These are phyloP conservation scores for Coemansia sp. DNA, from an alignment of 192 early-diverging fungal genomes.

Conservation along the genomic window DNA sequence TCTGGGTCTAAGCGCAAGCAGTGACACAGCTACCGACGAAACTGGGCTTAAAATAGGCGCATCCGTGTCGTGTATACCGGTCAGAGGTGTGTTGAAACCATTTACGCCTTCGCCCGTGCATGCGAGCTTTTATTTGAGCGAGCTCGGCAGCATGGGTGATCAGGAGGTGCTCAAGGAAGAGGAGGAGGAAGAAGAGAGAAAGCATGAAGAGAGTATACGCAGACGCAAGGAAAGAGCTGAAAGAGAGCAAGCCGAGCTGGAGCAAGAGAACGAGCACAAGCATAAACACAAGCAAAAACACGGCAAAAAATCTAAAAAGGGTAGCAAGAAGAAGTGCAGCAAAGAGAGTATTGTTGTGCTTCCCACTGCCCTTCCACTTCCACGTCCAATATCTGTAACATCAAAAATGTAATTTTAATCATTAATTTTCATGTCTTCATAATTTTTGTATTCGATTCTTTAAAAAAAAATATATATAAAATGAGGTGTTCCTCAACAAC, in stretches of 20 bases:
- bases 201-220: background rate
- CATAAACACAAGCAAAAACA: constrained; percentile 6
- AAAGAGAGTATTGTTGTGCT: constrained; percentile 12
- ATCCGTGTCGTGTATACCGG: background rate
- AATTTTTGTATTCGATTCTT: too few species aligned
- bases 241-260: background rate
- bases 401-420: constrained; percentile 48
- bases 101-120: constrained; percentile 41
- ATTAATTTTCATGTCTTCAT: too few species aligned
- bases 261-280: background rate
- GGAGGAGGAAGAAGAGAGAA: constrained; percentile 4
- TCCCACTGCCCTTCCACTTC: constrained; percentile 29
- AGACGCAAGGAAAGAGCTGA: background rate
- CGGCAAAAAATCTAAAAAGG: constrained; percentile 20
- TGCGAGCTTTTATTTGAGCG: constrained; percentile 22
- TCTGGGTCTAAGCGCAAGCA: background rate
- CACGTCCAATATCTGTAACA: constrained; percentile 33
- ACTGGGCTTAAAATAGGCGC: background rate
- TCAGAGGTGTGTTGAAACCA: constrained; percentile 54
- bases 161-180: background rate
- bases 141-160: background rate
- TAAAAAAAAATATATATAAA: too few species aligned
- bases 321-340: constrained; percentile 27
- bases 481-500: too few species aligned
- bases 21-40: background rate